These are phyloP conservation scores for Cardiospermum halicacabum DNA, from an alignment of 345 rosid genomes.

Conservation along the genomic window DNA sequence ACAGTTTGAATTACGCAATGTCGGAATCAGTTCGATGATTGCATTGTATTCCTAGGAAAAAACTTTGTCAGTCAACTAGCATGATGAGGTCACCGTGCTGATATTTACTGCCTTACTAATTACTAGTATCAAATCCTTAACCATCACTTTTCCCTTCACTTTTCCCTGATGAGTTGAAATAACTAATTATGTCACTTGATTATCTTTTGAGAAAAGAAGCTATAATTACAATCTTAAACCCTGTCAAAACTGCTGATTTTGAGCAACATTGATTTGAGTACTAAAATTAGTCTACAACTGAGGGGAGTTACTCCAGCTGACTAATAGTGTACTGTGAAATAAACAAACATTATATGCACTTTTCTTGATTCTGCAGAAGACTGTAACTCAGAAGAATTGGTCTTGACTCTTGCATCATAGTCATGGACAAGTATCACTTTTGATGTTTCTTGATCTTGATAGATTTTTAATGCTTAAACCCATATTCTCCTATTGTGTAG, in stretches of 20 bases:
- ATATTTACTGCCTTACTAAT: neutral
- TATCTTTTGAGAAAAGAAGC: neutral
- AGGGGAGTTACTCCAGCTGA: neutral
- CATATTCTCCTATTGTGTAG: slow-evolving; percentile 16
- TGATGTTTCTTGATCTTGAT: neutral
- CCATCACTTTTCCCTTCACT: neutral
- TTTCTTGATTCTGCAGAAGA: neutral
- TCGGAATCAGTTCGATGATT: slow-evolving; percentile 1
- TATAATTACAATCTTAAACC: neutral
- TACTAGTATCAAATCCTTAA: neutral
- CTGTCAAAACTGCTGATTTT: neutral
- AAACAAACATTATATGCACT: neutral
- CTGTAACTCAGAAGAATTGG: too few species aligned
- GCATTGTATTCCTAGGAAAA: neutral
- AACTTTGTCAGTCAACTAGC: neutral
- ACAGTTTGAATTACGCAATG: neutral
- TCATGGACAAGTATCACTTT: neutral
- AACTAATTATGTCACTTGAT: neutral
- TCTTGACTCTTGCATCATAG: neutral
- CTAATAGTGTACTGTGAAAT: neutral
- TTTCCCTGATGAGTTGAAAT: neutral
- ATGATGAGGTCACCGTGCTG: neutral
- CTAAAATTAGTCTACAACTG: neutral
- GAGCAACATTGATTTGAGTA: neutral
- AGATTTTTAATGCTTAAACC: neutral